Percentiles rank a stretch among this genome's conserved stretches.
Conservation (phyloP, 2,329 filamentous ascomycete genomes). For the Zarea fungicola region DNA sequence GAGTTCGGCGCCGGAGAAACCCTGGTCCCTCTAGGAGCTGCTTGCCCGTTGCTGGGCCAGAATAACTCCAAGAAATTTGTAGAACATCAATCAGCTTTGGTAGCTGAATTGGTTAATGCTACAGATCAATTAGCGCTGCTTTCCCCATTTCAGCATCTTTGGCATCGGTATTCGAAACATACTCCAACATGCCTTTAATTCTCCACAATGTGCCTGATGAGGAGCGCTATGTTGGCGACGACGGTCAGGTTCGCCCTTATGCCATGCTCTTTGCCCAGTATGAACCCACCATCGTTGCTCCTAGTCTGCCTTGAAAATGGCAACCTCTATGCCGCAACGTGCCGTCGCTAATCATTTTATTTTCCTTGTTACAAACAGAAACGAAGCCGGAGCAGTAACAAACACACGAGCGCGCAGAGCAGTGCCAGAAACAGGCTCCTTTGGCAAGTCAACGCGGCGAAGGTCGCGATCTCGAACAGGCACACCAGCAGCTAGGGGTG, state of each 20-base stretch:
- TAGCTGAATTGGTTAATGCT: background rate
- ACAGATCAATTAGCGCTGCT: background rate
- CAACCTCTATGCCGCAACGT: slow-evolving; percentile 1
- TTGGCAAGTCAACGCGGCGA: slow-evolving; percentile 61
- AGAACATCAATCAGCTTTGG: background rate
- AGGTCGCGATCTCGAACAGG: slow-evolving; percentile 55
- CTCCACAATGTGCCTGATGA: slow-evolving; percentile 65
- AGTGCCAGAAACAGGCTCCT: slow-evolving; percentile 58
- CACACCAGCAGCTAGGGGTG: slow-evolving; percentile 45
- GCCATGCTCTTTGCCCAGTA: slow-evolving; percentile 63
- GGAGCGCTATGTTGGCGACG: slow-evolving; percentile 60
- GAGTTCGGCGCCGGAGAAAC: slow-evolving; percentile 11
- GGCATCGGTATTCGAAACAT: slow-evolving; percentile 15
- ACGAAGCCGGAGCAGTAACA: slow-evolving; percentile 43
- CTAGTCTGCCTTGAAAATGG: slow-evolving; percentile 9
- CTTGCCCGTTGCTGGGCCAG: slow-evolving; percentile 14
- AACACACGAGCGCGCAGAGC: slow-evolving; percentile 46
- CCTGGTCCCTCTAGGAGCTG: background rate
- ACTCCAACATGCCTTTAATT: slow-evolving; percentile 58
- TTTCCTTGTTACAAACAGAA: too few species aligned
- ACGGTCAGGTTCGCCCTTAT: slow-evolving; percentile 60
- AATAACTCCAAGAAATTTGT: slow-evolving; percentile 11
- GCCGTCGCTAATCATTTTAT: slow-evolving; percentile 6
- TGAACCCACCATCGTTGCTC: slow-evolving; percentile 17
- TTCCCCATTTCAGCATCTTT: background rate